These are phyloP conservation scores for Chaetomiaceae sp. DNA, from an alignment of 2,329 filamentous ascomycete species.

Conservation along the genomic window DNA sequence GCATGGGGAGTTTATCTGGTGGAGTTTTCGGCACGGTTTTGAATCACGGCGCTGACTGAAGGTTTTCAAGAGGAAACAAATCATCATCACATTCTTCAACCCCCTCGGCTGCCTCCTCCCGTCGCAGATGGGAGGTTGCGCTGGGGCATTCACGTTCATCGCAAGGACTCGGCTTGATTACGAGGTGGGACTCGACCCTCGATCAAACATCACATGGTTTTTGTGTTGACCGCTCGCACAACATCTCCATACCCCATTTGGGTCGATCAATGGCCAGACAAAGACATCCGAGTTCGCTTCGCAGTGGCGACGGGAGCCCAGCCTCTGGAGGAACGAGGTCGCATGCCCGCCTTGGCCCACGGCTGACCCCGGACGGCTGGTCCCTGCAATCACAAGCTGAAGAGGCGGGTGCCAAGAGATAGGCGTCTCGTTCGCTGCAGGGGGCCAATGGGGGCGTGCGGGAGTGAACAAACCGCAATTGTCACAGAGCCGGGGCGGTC, in stretches of 20 bases:
- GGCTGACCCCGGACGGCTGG: background rate
- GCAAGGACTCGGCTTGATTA: no score
- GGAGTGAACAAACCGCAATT: constrained; percentile 13
- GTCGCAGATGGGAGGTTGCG: no score
- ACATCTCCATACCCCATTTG: no score
- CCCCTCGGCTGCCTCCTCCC: background rate
- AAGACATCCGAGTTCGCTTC: no score
- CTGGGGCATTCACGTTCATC: no score
- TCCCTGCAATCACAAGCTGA: constrained; percentile 13
- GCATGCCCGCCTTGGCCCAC: background rate
- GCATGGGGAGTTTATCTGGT: constrained; percentile 10
- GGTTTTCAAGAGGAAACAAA: constrained; percentile 1
- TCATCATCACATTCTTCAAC: background rate
- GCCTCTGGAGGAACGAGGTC: no score
- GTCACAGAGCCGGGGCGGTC: background rate
- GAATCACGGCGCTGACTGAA: constrained; percentile 16
- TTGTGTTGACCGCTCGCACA: no score
- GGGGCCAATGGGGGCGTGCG: constrained; percentile 18
- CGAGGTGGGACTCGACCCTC: no score
- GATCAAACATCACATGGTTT: no score
- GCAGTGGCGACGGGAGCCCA: no score
- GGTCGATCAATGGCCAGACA: no score
- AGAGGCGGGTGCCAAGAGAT: constrained; percentile 22
- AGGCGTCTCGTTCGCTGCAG: constrained; percentile 19
- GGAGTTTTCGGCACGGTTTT: constrained; percentile 1